Percentiles rank a stretch among this genome's conserved stretches.
phyloP scores from a whole-genome alignment of 768 basidiomycete genomes.

The Cystofilobasidium bisporidii region DNA sequence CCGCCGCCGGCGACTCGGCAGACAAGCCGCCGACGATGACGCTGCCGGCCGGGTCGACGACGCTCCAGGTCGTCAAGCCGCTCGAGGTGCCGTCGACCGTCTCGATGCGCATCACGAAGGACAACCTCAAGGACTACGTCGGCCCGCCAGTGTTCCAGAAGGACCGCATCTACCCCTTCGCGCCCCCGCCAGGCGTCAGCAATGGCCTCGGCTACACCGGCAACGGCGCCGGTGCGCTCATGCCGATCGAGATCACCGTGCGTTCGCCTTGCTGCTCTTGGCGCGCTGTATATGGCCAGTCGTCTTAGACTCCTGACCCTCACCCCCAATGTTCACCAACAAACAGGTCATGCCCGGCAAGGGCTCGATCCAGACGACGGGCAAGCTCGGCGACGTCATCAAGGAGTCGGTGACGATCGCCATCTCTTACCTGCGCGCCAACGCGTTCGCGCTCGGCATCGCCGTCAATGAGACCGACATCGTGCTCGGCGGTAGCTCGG shows the following conservation, averaged over 20 bases:
- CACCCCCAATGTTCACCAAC: no score
- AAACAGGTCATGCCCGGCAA: conserved; percentile 97
- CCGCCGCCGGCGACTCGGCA: conserved; percentile 19
- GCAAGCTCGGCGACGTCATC: conserved; percentile 96
- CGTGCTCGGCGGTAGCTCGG: conserved; percentile 48
- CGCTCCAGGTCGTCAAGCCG: conserved; percentile 45
- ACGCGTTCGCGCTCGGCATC: conserved; percentile 81
- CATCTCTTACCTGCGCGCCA: conserved; percentile 81
- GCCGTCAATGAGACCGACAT: conserved; percentile 61
- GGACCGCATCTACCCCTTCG: conserved; percentile 71
- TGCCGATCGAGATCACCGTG: conserved; percentile 93
- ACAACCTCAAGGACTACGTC: conserved; percentile 90
- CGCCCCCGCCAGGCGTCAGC: conserved; percentile 83
- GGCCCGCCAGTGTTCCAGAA: conserved; percentile 78
- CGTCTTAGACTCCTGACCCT: no score
- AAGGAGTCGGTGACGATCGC: conserved; percentile 92
- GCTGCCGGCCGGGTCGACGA: conserved; percentile 22
- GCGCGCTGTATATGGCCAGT: not conserved
- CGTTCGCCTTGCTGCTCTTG: conserved; percentile 35
- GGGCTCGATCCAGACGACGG: conserved; percentile 80
- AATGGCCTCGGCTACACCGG: conserved; percentile 93
- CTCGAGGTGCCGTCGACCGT: conserved; percentile 69
- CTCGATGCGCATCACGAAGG: conserved; percentile 68
- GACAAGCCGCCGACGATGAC: no score
- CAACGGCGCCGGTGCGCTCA: conserved; percentile 90